Evolutionary conservation across 345 rosid species (phyloP).

Genomic region (Camelina laxa): DNA sequence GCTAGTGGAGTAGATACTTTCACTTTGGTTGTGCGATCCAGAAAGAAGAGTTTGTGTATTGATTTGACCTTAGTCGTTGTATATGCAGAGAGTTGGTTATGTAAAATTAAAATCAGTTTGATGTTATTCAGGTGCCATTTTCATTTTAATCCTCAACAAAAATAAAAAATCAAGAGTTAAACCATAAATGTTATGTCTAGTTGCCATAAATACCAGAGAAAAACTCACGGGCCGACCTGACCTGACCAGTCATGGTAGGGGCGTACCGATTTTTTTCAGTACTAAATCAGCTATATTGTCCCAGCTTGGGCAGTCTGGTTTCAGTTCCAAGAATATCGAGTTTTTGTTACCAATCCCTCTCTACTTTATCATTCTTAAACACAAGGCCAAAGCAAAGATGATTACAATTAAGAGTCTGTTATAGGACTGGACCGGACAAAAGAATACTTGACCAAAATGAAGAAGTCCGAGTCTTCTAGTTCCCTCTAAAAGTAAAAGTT

Average conservation of each 20-base stretch:
- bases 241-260: background rate
- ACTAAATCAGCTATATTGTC: background rate
- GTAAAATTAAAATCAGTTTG: background rate
- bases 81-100: conserved; percentile 27
- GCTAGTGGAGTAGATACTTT: background rate
- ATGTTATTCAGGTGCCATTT: background rate
- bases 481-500: background rate
- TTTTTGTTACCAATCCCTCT: background rate
- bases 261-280: background rate
- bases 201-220: background rate
- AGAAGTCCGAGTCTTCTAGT: background rate
- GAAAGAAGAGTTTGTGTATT: conserved; percentile 20
- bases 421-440: background rate
- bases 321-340: background rate
- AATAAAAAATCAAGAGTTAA: background rate
- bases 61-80: conserved; percentile 20
- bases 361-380: background rate
- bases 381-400: background rate
- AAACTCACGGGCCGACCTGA: conserved; percentile 1
- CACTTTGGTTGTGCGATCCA: background rate
- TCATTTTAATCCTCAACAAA: background rate
- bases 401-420: background rate
- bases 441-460: background rate
- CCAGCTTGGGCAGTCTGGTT: background rate
- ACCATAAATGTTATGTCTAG: conserved; percentile 3